phyloP scores from a whole-genome alignment of 441 rosid species.

The Daphne laureola region DNA sequence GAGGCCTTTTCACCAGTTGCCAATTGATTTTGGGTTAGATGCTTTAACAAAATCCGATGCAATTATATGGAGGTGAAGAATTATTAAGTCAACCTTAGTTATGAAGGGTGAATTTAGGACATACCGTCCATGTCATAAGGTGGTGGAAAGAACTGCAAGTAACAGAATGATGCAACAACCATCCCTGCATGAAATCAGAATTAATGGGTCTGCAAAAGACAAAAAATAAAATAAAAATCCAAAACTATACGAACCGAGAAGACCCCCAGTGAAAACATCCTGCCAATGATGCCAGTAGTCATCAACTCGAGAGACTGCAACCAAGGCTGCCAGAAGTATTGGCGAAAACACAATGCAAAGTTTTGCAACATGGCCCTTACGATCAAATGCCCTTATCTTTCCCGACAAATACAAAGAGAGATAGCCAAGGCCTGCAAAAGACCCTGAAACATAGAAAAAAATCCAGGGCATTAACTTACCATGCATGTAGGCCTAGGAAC shows the following conservation, averaged over 20 bases:
- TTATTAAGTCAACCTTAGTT: neutral
- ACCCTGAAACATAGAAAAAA: slow-evolving; percentile 47
- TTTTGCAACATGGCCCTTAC: slow-evolving; percentile 73
- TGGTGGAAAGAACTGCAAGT: slow-evolving; percentile 81
- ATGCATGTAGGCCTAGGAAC: neutral
- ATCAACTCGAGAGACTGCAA: slow-evolving; percentile 80
- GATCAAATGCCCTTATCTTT: slow-evolving; percentile 75
- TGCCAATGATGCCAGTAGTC: slow-evolving; percentile 99
- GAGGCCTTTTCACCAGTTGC: no score
- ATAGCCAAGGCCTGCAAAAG: slow-evolving; percentile 86
- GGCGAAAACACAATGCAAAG: slow-evolving; percentile 68
- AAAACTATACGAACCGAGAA: slow-evolving; percentile 38
- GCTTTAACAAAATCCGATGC: no score
- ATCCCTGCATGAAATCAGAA: slow-evolving; percentile 30
- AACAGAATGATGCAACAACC: slow-evolving; percentile 61
- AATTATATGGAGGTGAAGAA: no score
- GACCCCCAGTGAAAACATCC: slow-evolving; percentile 78
- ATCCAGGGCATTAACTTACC: slow-evolving; percentile 7
- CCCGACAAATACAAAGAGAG: slow-evolving; percentile 70
- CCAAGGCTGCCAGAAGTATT: slow-evolving; percentile 60
- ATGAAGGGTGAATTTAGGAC: neutral
- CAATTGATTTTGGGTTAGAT: no score
- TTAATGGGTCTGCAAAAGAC: slow-evolving; percentile 8
- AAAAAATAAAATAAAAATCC: no score
- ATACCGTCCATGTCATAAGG: slow-evolving; percentile 73